Conservation (phyloP, 108 stramenopile genomes). For the Stephanodiscus triporus region DNA sequence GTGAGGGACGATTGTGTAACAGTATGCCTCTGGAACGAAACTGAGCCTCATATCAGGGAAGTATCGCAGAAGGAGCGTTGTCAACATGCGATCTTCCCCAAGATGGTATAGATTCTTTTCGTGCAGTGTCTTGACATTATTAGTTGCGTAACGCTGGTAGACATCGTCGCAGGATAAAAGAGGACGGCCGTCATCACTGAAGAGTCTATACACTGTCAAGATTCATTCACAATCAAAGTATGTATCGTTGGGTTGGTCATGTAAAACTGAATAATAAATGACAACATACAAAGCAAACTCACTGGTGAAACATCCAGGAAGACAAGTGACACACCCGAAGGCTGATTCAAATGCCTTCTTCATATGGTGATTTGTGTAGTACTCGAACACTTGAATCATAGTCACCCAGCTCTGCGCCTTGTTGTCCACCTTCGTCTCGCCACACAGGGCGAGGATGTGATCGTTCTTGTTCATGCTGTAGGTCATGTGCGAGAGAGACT, state of each 20-base stretch:
- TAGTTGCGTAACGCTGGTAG: slow-evolving; percentile 41
- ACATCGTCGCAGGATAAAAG: slow-evolving; percentile 54
- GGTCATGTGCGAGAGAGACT: slow-evolving; percentile 58
- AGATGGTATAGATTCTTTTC: slow-evolving; percentile 58
- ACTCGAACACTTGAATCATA: slow-evolving; percentile 71
- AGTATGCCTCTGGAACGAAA: slow-evolving; percentile 48
- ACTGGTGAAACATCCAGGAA: slow-evolving; percentile 66
- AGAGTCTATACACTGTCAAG: slow-evolving; percentile 49
- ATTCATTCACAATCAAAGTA: neutral
- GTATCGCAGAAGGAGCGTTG: slow-evolving; percentile 44
- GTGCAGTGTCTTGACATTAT: slow-evolving; percentile 51
- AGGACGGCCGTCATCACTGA: slow-evolving; percentile 54
- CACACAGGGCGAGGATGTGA: slow-evolving; percentile 56
- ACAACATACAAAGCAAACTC: neutral
- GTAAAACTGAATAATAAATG: neutral
- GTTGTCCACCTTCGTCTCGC: slow-evolving; percentile 68
- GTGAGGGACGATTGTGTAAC: slow-evolving; percentile 56
- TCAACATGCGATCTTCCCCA: slow-evolving; percentile 55
- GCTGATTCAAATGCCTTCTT: slow-evolving; percentile 67
- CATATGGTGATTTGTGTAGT: slow-evolving; percentile 62
- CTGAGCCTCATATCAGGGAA: slow-evolving; percentile 47
- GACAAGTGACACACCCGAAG: slow-evolving; percentile 66
- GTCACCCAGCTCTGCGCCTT: slow-evolving; percentile 60
- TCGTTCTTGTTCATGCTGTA: slow-evolving; percentile 59
- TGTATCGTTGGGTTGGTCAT: neutral